Evolutionary conservation across 2,329 filamentous ascomycete genomes (phyloP).

Genomic region (Colletotrichum kahawae): DNA sequence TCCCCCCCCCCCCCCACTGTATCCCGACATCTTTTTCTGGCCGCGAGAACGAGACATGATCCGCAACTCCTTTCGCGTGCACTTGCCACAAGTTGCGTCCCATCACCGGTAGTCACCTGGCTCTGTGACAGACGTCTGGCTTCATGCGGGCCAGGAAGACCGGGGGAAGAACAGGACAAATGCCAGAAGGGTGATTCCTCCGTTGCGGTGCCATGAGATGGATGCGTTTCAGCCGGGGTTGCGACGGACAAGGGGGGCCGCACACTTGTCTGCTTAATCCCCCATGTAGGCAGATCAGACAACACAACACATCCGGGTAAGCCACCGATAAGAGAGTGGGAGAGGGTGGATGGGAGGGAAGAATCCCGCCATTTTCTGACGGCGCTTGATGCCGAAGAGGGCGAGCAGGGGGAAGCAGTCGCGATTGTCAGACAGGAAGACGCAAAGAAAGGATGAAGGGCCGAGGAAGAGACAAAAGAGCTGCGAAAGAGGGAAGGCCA

Average conservation of each 20-base stretch:
- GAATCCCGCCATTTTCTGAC: background rate
- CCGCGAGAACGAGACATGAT: background rate
- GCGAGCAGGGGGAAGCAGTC: background rate
- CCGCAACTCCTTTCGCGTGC: background rate
- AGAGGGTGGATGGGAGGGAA: background rate
- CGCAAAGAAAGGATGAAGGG: background rate
- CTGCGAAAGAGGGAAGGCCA: background rate
- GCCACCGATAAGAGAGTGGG: background rate
- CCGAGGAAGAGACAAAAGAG: background rate
- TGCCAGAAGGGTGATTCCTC: background rate
- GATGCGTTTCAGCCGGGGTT: constrained; percentile 11
- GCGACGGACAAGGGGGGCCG: background rate
- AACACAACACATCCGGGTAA: background rate
- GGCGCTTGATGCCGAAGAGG: background rate
- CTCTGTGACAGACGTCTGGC: background rate
- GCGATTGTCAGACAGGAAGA: background rate
- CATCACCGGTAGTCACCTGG: background rate
- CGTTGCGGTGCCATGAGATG: background rate
- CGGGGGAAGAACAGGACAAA: background rate
- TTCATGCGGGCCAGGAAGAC: background rate
- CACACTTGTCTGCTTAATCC: background rate
- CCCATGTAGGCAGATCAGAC: background rate
- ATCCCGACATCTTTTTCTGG: background rate
- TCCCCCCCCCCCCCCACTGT: background rate
- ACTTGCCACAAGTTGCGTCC: constrained; percentile 3